Evolutionary conservation across 768 basidiomycete genomes (phyloP).

Genomic region (Auriculariales sp.): DNA sequence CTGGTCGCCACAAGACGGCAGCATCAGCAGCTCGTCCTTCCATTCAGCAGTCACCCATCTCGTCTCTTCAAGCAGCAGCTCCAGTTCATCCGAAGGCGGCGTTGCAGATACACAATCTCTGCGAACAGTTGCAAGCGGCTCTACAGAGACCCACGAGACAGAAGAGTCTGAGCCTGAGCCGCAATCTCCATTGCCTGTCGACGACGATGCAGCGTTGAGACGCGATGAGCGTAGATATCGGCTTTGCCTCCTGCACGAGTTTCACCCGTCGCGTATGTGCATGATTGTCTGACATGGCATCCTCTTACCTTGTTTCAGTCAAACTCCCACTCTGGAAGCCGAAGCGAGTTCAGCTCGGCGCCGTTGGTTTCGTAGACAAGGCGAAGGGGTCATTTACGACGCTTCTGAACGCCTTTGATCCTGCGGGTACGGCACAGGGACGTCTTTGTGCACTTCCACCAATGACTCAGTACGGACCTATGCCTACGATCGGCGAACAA

Average conservation of each 20-base stretch:
- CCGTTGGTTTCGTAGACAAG: slow-evolving; percentile 61
- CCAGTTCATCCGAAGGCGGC: background rate
- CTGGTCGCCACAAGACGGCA: background rate
- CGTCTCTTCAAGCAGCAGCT: background rate
- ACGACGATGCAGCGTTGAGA: slow-evolving; percentile 25
- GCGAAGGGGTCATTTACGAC: slow-evolving; percentile 53
- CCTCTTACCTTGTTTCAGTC: slow-evolving; percentile 21
- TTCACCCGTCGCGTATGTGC: slow-evolving; percentile 49
- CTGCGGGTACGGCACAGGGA: slow-evolving; percentile 29
- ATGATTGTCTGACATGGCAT: background rate
- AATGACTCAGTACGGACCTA: slow-evolving; percentile 49
- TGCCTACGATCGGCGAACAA: slow-evolving; percentile 28
- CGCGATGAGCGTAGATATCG: slow-evolving; percentile 57
- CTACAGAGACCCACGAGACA: background rate
- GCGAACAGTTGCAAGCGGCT: background rate
- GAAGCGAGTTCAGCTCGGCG: slow-evolving; percentile 43
- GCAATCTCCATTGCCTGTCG: slow-evolving; percentile 11
- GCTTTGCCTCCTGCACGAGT: slow-evolving; percentile 48
- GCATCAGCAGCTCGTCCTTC: background rate
- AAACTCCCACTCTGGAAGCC: slow-evolving; percentile 62
- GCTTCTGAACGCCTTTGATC: slow-evolving; percentile 54
- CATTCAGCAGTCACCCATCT: background rate
- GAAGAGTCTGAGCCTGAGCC: background rate
- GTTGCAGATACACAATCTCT: background rate
- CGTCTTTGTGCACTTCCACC: slow-evolving; percentile 36